phyloP scores from a whole-genome alignment of 2,329 filamentous ascomycete genomes.

The Sordariomycetes sp. region DNA sequence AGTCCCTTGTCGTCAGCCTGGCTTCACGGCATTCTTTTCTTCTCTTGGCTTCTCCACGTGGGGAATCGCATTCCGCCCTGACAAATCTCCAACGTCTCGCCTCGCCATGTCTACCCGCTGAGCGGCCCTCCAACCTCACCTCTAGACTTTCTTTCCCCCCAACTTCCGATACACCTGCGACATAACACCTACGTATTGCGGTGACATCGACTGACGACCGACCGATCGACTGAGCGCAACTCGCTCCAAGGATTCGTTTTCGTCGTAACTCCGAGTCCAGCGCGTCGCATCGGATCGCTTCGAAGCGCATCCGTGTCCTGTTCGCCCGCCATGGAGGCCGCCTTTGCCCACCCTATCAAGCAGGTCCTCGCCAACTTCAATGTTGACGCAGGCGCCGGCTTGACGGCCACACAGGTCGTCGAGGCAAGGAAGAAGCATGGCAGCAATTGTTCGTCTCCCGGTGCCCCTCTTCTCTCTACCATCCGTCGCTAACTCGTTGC shows the following conservation, averaged over 20 bases:
- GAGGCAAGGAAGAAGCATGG: slow-evolving; percentile 50
- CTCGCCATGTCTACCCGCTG: not conserved
- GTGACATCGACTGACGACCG: not conserved
- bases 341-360: slow-evolving; percentile 47
- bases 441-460: slow-evolving; percentile 48
- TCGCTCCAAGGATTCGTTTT: too few species aligned
- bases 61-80: not conserved
- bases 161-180: not conserved
- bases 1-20: not conserved
- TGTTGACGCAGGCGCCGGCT: slow-evolving; percentile 44
- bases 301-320: not conserved
- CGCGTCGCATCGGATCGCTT: not conserved
- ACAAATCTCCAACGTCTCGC: not conserved
- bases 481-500: slow-evolving; percentile 4
- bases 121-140: not conserved
- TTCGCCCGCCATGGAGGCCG: slow-evolving; percentile 46
- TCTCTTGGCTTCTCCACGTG: not conserved
- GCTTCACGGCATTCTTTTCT: not conserved
- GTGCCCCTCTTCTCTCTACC: not conserved
- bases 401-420: slow-evolving; percentile 50
- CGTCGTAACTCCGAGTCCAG: too few species aligned
- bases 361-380: slow-evolving; percentile 51
- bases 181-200: not conserved
- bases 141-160: too few species aligned
- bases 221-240: too few species aligned